Evolutionary conservation across 2,329 filamentous ascomycete species (phyloP).

Genomic region (Neopestalotiopsis clavispora): DNA sequence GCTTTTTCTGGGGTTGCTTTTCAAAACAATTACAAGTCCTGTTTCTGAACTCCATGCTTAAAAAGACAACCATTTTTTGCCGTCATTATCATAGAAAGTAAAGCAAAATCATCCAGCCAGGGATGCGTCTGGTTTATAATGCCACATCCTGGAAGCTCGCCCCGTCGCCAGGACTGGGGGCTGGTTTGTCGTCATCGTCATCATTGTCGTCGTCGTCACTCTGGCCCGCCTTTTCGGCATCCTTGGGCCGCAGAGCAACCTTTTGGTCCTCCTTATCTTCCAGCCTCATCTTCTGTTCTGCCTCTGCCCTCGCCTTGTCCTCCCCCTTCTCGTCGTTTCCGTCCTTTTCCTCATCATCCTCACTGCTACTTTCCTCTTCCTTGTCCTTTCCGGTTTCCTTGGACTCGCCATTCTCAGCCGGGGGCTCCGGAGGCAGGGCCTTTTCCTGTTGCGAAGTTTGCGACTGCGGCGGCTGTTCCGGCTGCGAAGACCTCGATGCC

Average conservation of each 20-base stretch:
- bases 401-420: constrained; percentile 25
- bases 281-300: constrained; percentile 61
- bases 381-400: constrained; percentile 11
- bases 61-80: neutral
- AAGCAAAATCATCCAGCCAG: neutral
- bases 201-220: constrained; percentile 44
- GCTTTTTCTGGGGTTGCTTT: neutral
- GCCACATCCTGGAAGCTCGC: constrained; percentile 69
- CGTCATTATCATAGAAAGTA: neutral
- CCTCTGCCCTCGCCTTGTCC: constrained; percentile 33
- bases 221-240: constrained; percentile 57
- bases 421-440: constrained; percentile 32
- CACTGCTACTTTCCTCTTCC: constrained; percentile 23
- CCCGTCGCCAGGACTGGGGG: constrained; percentile 57
- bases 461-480: constrained; percentile 24
- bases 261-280: constrained; percentile 62
- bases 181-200: constrained; percentile 44
- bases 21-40: neutral
- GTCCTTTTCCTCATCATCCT: constrained; percentile 21
- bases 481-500: constrained; percentile 23
- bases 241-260: constrained; percentile 52
- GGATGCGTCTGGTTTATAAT: constrained; percentile 43
- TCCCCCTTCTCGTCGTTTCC: constrained; percentile 32
- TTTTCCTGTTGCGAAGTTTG: constrained; percentile 33
- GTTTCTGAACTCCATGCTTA: constrained; percentile 9